Percentiles rank a stretch among this genome's conserved stretches.
phyloP scores from a whole-genome alignment of 1,284 basidiomycete species.

The Cutaneotrichosporon sp. region DNA sequence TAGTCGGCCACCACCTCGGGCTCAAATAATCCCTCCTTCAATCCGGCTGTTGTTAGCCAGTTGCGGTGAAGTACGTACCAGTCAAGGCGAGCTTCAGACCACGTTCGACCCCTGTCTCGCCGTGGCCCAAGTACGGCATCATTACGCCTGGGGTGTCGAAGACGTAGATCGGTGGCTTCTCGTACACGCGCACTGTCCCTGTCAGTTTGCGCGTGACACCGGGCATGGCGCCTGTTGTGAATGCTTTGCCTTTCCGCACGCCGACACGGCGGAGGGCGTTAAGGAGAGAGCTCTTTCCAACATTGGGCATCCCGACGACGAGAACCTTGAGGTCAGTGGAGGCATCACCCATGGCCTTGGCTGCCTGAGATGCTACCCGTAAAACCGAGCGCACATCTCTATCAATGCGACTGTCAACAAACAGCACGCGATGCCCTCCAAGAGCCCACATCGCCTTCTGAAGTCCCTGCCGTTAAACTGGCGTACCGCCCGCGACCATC shows the following conservation, averaged over 20 bases:
- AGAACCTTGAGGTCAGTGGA: conserved; percentile 70
- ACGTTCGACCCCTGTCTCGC: conserved; percentile 75
- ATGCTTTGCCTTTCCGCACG: conserved; percentile 77
- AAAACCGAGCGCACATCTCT: conserved; percentile 51
- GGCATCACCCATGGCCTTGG: conserved; percentile 10
- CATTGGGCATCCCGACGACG: conserved; percentile 97
- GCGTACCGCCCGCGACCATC: conserved; percentile 4
- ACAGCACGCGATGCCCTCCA: conserved; percentile 51
- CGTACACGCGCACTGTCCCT: conserved; percentile 71
- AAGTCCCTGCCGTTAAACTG: conserved; percentile 44
- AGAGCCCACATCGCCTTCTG: conserved; percentile 48
- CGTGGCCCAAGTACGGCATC: conserved; percentile 89
- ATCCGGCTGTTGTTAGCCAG: conserved; percentile 85
- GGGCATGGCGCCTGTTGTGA: conserved; percentile 81
- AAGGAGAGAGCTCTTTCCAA: conserved; percentile 91
- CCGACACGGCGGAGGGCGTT: conserved; percentile 88
- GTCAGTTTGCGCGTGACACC: conserved; percentile 80
- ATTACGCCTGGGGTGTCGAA: conserved; percentile 96
- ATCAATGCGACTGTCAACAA: conserved; percentile 52
- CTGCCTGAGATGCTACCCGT: conserved; percentile 41
- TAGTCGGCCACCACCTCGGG: too few species aligned
- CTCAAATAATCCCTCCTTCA: conserved; percentile 71
- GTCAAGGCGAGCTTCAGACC: conserved; percentile 91
- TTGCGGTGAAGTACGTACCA: neutral
- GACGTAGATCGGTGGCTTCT: conserved; percentile 80